Percentiles rank a stretch among this genome's conserved stretches.
Evolutionary conservation across 345 rosid genomes (phyloP).

Genomic region (Eucalyptus virginea): DNA sequence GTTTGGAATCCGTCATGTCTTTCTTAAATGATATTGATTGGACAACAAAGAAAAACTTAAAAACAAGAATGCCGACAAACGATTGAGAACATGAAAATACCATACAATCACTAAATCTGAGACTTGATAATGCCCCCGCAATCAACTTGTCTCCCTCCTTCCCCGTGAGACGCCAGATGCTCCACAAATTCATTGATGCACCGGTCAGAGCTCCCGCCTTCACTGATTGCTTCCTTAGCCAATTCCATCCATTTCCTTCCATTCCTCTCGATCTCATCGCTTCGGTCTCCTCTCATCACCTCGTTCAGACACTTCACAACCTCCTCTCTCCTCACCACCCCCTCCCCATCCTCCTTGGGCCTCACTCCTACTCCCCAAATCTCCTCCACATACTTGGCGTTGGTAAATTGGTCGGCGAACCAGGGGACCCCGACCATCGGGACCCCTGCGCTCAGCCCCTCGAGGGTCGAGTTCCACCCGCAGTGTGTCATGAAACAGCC

Average conservation of each 20-base stretch:
- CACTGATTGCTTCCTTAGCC: conserved; percentile 35
- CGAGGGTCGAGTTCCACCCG: conserved; percentile 17
- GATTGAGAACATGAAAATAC: neutral
- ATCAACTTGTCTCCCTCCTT: neutral
- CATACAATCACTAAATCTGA: neutral
- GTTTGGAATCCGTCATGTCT: neutral
- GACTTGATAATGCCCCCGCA: neutral
- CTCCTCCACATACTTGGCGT: conserved; percentile 55
- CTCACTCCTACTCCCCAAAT: conserved; percentile 55
- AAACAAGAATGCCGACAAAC: neutral
- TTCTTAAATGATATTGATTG: neutral
- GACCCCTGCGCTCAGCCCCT: conserved; percentile 56
- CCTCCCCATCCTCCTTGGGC: conserved; percentile 36
- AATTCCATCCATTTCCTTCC: conserved; percentile 37
- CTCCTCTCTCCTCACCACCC: conserved; percentile 46
- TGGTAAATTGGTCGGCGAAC: conserved; percentile 56
- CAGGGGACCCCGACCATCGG: conserved; percentile 63
- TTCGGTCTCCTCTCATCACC: conserved; percentile 48
- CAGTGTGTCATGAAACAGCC: neutral
- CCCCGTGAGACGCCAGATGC: neutral
- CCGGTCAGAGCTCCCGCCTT: conserved; percentile 53
- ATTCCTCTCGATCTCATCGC: conserved; percentile 27
- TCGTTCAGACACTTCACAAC: conserved; percentile 36
- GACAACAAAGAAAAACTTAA: neutral
- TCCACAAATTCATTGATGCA: conserved; percentile 36